These are phyloP conservation scores for Protomyces lactucae-debilis DNA, from an alignment of 1,139 yeast genomes.

Conservation along the genomic window DNA sequence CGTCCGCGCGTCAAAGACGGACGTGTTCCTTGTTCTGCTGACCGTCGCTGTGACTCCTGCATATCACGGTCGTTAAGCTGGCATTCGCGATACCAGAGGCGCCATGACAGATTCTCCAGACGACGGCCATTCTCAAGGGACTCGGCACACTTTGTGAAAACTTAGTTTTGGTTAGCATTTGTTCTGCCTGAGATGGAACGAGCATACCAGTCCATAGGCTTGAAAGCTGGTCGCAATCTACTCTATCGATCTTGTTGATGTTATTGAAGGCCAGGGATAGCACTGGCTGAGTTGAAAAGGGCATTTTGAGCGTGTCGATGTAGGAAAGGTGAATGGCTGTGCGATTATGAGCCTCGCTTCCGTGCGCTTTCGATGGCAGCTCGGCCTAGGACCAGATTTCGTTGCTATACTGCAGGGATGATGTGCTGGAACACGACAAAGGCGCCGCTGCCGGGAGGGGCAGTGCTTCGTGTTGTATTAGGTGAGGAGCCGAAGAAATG, in stretches of 20 bases:
- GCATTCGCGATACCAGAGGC: constrained; percentile 51
- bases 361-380: too few relatives aligned
- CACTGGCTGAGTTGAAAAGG: constrained; percentile 31
- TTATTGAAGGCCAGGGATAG: constrained; percentile 33
- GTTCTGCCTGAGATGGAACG: background rate
- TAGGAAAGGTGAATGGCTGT: too few relatives aligned
- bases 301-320: constrained; percentile 12
- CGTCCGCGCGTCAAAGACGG: background rate
- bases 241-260: constrained; percentile 32
- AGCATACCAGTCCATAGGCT: constrained; percentile 33
- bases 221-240: constrained; percentile 33
- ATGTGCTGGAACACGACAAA: too few relatives aligned
- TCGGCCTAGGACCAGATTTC: too few relatives aligned
- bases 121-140: constrained; percentile 52
- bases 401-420: too few relatives aligned
- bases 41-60: background rate
- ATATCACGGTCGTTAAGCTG: constrained; percentile 32
- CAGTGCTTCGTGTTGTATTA: too few relatives aligned
- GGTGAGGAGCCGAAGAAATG: too few relatives aligned
- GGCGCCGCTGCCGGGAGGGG: too few relatives aligned
- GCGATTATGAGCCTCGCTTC: too few relatives aligned
- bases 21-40: background rate
- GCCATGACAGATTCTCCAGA: constrained; percentile 56
- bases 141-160: constrained; percentile 52
- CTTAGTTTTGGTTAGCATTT: constrained; percentile 31